A percentile compares a stretch with the other conserved stretches of the same genome.
Evolutionary conservation across 2,329 filamentous ascomycete species (phyloP).

Genomic region (Xylaria arbuscula): DNA sequence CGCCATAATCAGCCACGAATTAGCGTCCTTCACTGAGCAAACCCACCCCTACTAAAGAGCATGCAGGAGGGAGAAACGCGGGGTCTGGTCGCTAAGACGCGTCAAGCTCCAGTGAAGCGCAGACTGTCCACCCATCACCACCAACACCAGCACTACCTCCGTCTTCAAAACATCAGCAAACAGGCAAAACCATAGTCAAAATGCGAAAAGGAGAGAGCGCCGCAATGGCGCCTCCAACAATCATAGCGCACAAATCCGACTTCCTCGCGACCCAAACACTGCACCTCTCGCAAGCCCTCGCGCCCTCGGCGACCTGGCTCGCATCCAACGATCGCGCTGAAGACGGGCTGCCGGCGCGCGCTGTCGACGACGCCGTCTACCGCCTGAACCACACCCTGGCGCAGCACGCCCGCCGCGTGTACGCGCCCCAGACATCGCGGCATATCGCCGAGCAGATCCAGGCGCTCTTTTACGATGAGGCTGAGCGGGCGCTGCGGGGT

Average conservation of each 20-base stretch:
- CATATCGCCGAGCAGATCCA: conserved; percentile 81
- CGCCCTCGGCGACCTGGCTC: conserved; percentile 66
- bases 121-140: background rate
- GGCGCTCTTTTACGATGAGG: conserved; percentile 67
- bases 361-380: conserved; percentile 67
- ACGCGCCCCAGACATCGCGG: conserved; percentile 74
- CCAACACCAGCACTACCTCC: too few species aligned
- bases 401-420: conserved; percentile 73
- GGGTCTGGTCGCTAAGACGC: conserved; percentile 10
- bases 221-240: conserved; percentile 60
- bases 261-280: conserved; percentile 73
- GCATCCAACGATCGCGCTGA: conserved; percentile 58
- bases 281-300: conserved; percentile 68
- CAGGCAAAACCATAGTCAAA: background rate
- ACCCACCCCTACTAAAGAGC: background rate
- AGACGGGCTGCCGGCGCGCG: conserved; percentile 57
- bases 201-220: background rate
- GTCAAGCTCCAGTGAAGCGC: conserved; percentile 6
- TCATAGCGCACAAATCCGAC: conserved; percentile 70
- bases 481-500: conserved; percentile 51
- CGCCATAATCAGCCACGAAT: background rate
- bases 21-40: background rate
- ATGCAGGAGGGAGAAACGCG: background rate
- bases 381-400: conserved; percentile 71
- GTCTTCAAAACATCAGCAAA: background rate